Evolutionary conservation across 345 rosid species (phyloP).

Genomic region (Hevea brasiliensis): DNA sequence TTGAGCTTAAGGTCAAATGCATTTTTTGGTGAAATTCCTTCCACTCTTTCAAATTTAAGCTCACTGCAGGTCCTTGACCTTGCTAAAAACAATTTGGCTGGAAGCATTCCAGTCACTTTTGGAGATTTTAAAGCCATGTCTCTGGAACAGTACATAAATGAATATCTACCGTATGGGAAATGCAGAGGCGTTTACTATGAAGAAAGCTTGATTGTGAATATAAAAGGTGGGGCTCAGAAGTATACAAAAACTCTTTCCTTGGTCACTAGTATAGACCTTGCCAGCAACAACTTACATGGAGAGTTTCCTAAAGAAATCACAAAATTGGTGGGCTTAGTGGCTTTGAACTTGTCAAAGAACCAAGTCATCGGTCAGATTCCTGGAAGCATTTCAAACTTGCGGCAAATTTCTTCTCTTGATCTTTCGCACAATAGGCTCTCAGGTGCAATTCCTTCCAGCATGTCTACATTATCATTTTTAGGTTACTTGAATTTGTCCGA

Average conservation of each 20-base stretch:
- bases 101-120: constrained; percentile 37
- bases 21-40: constrained; percentile 22
- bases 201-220: constrained; percentile 36
- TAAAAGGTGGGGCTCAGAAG: constrained; percentile 25
- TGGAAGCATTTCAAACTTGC: constrained; percentile 33
- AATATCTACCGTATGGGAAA: constrained; percentile 34
- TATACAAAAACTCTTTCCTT: constrained; percentile 50
- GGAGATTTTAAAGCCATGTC: constrained; percentile 44
- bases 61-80: constrained; percentile 48
- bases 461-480: constrained; percentile 34
- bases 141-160: constrained; percentile 21
- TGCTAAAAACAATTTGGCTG: constrained; percentile 41
- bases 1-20: constrained; percentile 21
- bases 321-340: constrained; percentile 31
- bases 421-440: constrained; percentile 44
- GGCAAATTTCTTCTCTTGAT: constrained; percentile 44
- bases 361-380: constrained; percentile 32
- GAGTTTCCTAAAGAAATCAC: constrained; percentile 38
- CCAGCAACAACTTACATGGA: constrained; percentile 38
- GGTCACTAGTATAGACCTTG: constrained; percentile 45
- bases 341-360: constrained; percentile 41
- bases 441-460: constrained; percentile 38
- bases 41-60: constrained; percentile 16
- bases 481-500: constrained; percentile 35
- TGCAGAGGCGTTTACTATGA: constrained; percentile 33